phyloP scores from a whole-genome alignment of 495 filamentous ascomycete species.

The Aspergillus sparsus region DNA sequence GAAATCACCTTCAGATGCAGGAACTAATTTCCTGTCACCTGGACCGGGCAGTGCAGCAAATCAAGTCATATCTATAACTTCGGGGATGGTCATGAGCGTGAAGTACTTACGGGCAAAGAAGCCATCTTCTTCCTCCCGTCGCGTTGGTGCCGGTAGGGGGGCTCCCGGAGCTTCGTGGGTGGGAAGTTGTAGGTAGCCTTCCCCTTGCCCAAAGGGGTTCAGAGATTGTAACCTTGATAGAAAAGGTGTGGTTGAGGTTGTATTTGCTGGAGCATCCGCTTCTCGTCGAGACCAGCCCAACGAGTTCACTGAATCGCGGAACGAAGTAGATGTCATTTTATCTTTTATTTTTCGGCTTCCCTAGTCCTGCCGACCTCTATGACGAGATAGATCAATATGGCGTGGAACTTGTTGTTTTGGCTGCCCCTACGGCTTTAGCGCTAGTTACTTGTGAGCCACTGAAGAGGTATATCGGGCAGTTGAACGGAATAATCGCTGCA shows the following conservation, averaged over 20 bases:
- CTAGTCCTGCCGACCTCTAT: neutral
- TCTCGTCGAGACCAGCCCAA: constrained; percentile 93
- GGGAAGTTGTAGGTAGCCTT: constrained; percentile 88
- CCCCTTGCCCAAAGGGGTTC: constrained; percentile 82
- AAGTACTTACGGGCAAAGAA: constrained; percentile 90
- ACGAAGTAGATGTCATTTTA: constrained; percentile 84
- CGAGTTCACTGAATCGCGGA: constrained; percentile 91
- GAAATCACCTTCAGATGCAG: constrained; percentile 41
- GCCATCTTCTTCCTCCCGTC: constrained; percentile 91
- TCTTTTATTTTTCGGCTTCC: constrained; percentile 12
- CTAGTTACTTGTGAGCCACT: constrained; percentile 18
- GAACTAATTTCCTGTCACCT: constrained; percentile 45
- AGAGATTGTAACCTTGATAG: constrained; percentile 78
- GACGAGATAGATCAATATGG: neutral
- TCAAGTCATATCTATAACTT: constrained; percentile 18
- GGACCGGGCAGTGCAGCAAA: constrained; percentile 30
- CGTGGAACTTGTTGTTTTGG: constrained; percentile 28
- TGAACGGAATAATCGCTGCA: constrained; percentile 40
- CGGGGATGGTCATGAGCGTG: constrained; percentile 28
- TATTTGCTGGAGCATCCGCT: constrained; percentile 74
- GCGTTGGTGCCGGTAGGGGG: constrained; percentile 78
- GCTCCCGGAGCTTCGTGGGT: constrained; percentile 82
- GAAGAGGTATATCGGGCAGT: constrained; percentile 24
- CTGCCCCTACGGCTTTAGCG: constrained; percentile 25
- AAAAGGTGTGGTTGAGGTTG: constrained; percentile 70